These are phyloP conservation scores for Endoconidiophora polonica DNA, from an alignment of 2,329 filamentous ascomycete genomes.

Conservation along the genomic window DNA sequence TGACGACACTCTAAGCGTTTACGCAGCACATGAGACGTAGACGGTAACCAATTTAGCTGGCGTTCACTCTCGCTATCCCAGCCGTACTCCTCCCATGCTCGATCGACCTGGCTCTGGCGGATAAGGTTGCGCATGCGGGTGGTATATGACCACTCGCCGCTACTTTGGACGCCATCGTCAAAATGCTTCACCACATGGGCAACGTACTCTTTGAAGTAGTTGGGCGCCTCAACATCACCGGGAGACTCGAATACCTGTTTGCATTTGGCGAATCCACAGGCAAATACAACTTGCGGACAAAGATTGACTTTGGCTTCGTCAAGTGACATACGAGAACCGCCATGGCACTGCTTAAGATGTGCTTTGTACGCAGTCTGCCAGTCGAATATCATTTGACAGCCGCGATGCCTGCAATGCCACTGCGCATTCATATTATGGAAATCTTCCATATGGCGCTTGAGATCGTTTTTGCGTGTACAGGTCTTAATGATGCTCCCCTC, in stretches of 20 bases:
- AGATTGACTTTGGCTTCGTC: slow-evolving; percentile 27
- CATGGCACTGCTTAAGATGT: slow-evolving; percentile 29
- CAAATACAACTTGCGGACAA: slow-evolving; percentile 31
- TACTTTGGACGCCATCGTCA: slow-evolving; percentile 23
- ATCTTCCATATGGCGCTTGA: slow-evolving; percentile 32
- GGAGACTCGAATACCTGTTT: slow-evolving; percentile 27
- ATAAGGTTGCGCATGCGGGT: slow-evolving; percentile 29
- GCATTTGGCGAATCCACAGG: slow-evolving; percentile 31
- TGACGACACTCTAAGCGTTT: slow-evolving; percentile 31
- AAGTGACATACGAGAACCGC: slow-evolving; percentile 25
- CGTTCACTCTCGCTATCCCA: slow-evolving; percentile 22
- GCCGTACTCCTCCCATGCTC: slow-evolving; percentile 23
- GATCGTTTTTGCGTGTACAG: slow-evolving; percentile 30
- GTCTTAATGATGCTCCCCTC: slow-evolving; percentile 27
- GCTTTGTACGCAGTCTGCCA: slow-evolving; percentile 31
- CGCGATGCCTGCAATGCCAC: slow-evolving; percentile 28
- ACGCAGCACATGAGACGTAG: slow-evolving; percentile 25
- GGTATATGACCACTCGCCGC: slow-evolving; percentile 28
- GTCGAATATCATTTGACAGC: slow-evolving; percentile 29
- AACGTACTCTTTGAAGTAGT: slow-evolving; percentile 29
- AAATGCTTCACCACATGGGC: slow-evolving; percentile 31
- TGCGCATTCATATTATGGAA: slow-evolving; percentile 31
- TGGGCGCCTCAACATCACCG: slow-evolving; percentile 23
- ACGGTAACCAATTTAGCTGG: slow-evolving; percentile 25
- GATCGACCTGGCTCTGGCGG: slow-evolving; percentile 22